Evolutionary conservation across 345 rosid species (phyloP).

Genomic region (Populus tremula): DNA sequence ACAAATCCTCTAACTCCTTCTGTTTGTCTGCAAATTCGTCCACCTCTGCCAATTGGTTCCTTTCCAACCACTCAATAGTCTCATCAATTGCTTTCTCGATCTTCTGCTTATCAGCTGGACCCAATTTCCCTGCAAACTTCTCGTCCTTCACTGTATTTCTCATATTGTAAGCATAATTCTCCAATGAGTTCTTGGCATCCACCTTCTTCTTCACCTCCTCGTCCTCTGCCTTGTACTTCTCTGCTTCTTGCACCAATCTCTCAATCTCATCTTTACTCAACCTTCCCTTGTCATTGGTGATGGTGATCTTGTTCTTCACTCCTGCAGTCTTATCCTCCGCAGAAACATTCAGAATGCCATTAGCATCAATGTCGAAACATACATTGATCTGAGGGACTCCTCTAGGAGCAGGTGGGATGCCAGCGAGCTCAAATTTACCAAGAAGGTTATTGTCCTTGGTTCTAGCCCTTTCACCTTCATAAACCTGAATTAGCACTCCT

Average conservation of each 20-base stretch:
- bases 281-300: slow-evolving; percentile 19
- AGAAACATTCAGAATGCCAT: slow-evolving; percentile 13
- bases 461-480: slow-evolving; percentile 18
- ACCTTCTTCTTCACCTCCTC: slow-evolving; percentile 24
- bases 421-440: slow-evolving; percentile 14
- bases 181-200: slow-evolving; percentile 16
- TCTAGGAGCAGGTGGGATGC: slow-evolving; percentile 15
- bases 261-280: slow-evolving; percentile 16
- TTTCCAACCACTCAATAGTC: slow-evolving; percentile 23
- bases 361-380: slow-evolving; percentile 16
- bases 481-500: slow-evolving; percentile 16
- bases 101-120: slow-evolving; percentile 11
- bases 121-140: slow-evolving; percentile 12
- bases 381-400: slow-evolving; percentile 24
- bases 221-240: slow-evolving; percentile 20
- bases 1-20: slow-evolving; percentile 16
- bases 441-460: slow-evolving; percentile 17
- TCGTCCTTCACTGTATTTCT: slow-evolving; percentile 22
- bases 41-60: slow-evolving; percentile 20
- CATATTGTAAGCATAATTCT: slow-evolving; percentile 18
- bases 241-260: slow-evolving; percentile 25
- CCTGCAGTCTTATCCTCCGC: slow-evolving; percentile 23
- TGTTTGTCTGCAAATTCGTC: slow-evolving; percentile 17
- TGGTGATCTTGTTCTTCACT: slow-evolving; percentile 26
- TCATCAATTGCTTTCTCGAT: slow-evolving; percentile 23